A percentile compares a stretch with the other conserved stretches of the same genome.
Evolutionary conservation across 2,329 filamentous ascomycete species (phyloP).

Genomic region (Pseudogymnoascus sp.): DNA sequence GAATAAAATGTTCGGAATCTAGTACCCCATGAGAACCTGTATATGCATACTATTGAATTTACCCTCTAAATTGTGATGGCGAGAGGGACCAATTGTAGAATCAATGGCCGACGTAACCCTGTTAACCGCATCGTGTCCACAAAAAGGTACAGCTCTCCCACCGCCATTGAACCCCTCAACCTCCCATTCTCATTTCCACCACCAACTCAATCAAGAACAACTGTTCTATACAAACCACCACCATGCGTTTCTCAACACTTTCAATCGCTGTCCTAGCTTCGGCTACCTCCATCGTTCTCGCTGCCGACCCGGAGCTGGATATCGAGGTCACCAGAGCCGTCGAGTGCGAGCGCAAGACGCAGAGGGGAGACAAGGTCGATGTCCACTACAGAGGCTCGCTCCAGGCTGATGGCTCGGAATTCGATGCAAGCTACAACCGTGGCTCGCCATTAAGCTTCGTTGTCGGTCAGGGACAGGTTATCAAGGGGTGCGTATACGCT

Average conservation of each 20-base stretch:
- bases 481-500: slow-evolving; percentile 62
- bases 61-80: background rate
- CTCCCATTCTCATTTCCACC: slow-evolving; percentile 1
- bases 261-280: slow-evolving; percentile 25
- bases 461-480: slow-evolving; percentile 76
- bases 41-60: slow-evolving; percentile 4
- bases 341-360: slow-evolving; percentile 72
- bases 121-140: slow-evolving; percentile 8
- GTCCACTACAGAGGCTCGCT: slow-evolving; percentile 89
- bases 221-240: slow-evolving; percentile 10
- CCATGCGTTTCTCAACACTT: slow-evolving; percentile 28
- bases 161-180: slow-evolving; percentile 7
- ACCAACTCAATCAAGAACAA: background rate
- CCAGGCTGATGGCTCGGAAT: slow-evolving; percentile 64
- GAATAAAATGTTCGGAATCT: background rate
- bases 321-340: slow-evolving; percentile 70
- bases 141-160: background rate
- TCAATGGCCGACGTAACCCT: background rate
- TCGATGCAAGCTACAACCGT: slow-evolving; percentile 80
- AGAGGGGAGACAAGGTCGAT: slow-evolving; percentile 69
- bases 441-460: slow-evolving; percentile 70
- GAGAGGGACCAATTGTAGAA: background rate
- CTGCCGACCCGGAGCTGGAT: slow-evolving; percentile 51
- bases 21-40: background rate
- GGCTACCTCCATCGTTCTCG: slow-evolving; percentile 23